These are phyloP conservation scores for Hyphopichia fennica DNA, from an alignment of 1,139 yeast genomes.

Conservation along the genomic window DNA sequence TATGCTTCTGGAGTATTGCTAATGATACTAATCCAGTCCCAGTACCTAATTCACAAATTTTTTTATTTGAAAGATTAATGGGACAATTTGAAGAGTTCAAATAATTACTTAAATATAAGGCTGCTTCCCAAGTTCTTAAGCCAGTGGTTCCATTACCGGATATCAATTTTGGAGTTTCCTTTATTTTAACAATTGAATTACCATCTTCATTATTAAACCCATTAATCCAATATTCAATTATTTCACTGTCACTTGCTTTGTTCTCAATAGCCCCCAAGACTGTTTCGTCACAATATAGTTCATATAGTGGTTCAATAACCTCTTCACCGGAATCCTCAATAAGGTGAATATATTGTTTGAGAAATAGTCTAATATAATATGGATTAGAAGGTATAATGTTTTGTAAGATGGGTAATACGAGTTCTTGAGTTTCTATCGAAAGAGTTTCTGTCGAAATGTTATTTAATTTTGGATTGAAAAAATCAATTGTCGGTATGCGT, in stretches of 20 bases:
- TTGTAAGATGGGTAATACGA: conserved; percentile 16
- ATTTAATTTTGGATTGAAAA: conserved; percentile 7
- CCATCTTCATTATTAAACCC: conserved; percentile 15
- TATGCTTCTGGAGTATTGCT: conserved; percentile 38
- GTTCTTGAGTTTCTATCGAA: conserved; percentile 12
- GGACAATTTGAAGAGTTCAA: conserved; percentile 20
- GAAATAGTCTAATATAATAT: conserved; percentile 48
- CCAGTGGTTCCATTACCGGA: conserved; percentile 86
- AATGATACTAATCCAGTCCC: conserved; percentile 90
- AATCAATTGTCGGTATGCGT: conserved; percentile 17
- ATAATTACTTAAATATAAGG: conserved; percentile 61
- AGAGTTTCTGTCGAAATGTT: conserved; percentile 7
- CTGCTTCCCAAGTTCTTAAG: conserved; percentile 91
- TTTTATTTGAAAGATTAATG: conserved; percentile 14
- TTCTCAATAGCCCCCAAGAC: conserved; percentile 41
- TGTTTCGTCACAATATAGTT: conserved; percentile 38
- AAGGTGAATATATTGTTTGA: conserved; percentile 38
- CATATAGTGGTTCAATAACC: conserved; percentile 51
- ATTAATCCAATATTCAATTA: conserved; percentile 44
- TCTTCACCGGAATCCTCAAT: conserved; percentile 30
- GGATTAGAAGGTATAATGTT: conserved; percentile 37
- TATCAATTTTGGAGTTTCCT: conserved; percentile 64
- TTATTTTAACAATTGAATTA: conserved; percentile 35
- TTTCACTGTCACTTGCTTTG: conserved; percentile 47
- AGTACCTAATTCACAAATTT: conserved; percentile 74